These are phyloP conservation scores for Mycena floridula DNA, from an alignment of 768 basidiomycete species.

Conservation along the genomic window DNA sequence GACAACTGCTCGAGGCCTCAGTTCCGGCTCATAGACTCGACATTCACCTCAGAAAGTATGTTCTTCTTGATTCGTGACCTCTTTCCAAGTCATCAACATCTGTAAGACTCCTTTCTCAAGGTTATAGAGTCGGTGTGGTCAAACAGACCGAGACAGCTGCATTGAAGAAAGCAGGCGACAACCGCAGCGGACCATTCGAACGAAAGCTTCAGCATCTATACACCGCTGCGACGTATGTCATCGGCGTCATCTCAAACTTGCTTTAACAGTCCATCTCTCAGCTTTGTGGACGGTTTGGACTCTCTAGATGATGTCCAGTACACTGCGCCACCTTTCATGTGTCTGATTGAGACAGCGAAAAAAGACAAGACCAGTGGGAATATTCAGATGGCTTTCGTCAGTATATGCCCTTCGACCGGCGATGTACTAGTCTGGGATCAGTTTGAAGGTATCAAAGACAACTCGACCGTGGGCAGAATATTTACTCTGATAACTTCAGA, in stretches of 20 bases:
- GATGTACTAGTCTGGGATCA: slow-evolving; percentile 94
- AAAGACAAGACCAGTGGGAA: slow-evolving; percentile 21
- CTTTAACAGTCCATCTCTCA: slow-evolving; percentile 22
- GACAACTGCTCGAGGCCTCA: slow-evolving; percentile 72
- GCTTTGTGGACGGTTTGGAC: slow-evolving; percentile 78
- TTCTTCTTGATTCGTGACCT: not conserved
- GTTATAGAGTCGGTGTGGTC: slow-evolving; percentile 80
- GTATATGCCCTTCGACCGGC: slow-evolving; percentile 81
- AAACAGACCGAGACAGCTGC: slow-evolving; percentile 85
- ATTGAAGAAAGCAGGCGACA: slow-evolving; percentile 78
- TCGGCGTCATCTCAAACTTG: slow-evolving; percentile 2
- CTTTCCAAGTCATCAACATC: not conserved
- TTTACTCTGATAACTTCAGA: slow-evolving; percentile 44
- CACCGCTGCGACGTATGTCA: slow-evolving; percentile 79
- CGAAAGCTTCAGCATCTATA: slow-evolving; percentile 74
- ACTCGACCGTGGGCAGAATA: no score
- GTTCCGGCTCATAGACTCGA: slow-evolving; percentile 65
- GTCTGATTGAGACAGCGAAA: slow-evolving; percentile 62
- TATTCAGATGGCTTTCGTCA: slow-evolving; percentile 64
- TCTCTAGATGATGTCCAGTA: slow-evolving; percentile 58
- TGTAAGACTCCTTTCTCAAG: slow-evolving; percentile 64
- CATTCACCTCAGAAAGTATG: slow-evolving; percentile 72
- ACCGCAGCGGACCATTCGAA: slow-evolving; percentile 65
- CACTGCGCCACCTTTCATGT: slow-evolving; percentile 55
- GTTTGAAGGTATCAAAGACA: slow-evolving; percentile 55